These are phyloP conservation scores for Tetradesmus lagerheimii DNA, from an alignment of 139 green algal genomes.

Conservation along the genomic window DNA sequence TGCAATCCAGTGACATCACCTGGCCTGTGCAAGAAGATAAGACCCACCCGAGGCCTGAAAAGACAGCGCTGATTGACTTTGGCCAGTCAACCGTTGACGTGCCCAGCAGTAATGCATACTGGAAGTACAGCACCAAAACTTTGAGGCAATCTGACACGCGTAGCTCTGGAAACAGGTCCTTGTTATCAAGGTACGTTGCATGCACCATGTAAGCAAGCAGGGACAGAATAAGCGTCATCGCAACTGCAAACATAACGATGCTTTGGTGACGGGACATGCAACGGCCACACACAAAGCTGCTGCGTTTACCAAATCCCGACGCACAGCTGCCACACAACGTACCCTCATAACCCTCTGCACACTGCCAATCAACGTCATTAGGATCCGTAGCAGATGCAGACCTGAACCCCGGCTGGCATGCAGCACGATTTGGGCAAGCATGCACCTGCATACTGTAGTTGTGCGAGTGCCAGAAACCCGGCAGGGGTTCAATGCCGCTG, in stretches of 20 bases:
- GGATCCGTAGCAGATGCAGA: neutral
- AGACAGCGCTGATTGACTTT: neutral
- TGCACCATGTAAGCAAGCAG: conserved; percentile 21
- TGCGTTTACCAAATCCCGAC: neutral
- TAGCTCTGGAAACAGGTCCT: neutral
- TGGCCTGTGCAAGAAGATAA: neutral
- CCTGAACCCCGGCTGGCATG: neutral
- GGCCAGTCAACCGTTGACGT: neutral
- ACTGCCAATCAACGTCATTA: conserved; percentile 5
- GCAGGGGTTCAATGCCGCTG: neutral
- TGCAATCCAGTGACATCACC: conserved; percentile 27
- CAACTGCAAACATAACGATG: neutral
- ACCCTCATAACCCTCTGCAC: neutral
- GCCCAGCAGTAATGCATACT: neutral
- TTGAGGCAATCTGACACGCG: conserved; percentile 31
- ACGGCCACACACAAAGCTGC: neutral
- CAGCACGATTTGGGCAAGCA: conserved; percentile 1
- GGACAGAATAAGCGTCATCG: neutral
- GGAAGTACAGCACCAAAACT: conserved; percentile 8
- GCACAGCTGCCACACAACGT: neutral
- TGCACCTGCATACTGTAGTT: conserved; percentile 13
- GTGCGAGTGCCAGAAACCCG: neutral
- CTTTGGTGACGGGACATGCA: neutral
- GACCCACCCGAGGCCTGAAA: neutral
- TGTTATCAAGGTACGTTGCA: conserved; percentile 11